Percentiles rank a stretch among this genome's conserved stretches.
phyloP scores from a whole-genome alignment of 257 asterid species.

The Nicotiana benthamiana region DNA sequence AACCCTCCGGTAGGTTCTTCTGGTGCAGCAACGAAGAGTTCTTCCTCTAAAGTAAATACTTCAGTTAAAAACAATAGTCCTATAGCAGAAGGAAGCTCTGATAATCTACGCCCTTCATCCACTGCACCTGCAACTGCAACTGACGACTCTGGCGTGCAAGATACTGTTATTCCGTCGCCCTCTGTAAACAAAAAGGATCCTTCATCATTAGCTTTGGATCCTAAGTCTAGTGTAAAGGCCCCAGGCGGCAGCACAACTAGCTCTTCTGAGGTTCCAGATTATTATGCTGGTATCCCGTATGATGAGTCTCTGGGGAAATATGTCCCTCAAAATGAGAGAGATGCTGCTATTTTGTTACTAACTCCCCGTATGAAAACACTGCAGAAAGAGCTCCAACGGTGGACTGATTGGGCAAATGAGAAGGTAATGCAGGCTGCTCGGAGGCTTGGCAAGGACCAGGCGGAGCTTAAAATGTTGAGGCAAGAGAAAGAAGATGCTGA shows the following conservation, averaged over 20 bases:
- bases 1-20: slow-evolving; percentile 41
- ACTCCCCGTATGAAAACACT: slow-evolving; percentile 31
- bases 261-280: slow-evolving; percentile 27
- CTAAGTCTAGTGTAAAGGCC: slow-evolving; percentile 14
- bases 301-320: slow-evolving; percentile 41
- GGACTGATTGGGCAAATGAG: slow-evolving; percentile 67
- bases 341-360: slow-evolving; percentile 35
- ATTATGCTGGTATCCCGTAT: slow-evolving; percentile 39
- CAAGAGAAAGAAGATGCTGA: slow-evolving; percentile 59
- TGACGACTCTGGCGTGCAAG: slow-evolving; percentile 16
- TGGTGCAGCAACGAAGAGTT: slow-evolving; percentile 26
- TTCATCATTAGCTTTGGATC: slow-evolving; percentile 12
- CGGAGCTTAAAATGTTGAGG: slow-evolving; percentile 60
- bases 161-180: slow-evolving; percentile 30
- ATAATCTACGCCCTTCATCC: slow-evolving; percentile 14
- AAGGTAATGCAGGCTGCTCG: slow-evolving; percentile 70
- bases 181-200: slow-evolving; percentile 20
- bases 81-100: slow-evolving; percentile 18
- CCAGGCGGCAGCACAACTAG: slow-evolving; percentile 1
- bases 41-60: slow-evolving; percentile 24
- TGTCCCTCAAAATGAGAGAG: slow-evolving; percentile 43
- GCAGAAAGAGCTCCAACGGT: slow-evolving; percentile 42
- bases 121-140: slow-evolving; percentile 10
- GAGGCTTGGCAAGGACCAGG: slow-evolving; percentile 51
- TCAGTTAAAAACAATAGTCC: slow-evolving; percentile 20